Base-by-base conservation (phyloP, 441 rosid genomes). In the Manihot esculenta region DNA sequence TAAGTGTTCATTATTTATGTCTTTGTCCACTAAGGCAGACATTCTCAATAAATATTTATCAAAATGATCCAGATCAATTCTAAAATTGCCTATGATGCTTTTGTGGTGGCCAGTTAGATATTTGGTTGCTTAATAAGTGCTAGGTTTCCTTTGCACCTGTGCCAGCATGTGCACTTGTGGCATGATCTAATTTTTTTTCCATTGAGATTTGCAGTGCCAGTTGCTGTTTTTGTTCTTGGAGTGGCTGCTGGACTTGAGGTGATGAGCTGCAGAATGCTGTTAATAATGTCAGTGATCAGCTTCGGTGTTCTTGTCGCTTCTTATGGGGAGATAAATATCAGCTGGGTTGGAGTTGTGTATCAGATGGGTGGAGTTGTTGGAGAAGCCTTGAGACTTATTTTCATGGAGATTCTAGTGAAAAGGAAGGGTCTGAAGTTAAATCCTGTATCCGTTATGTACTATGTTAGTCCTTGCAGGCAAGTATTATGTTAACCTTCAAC, bases 291-390 rank as follows among this genome's bases (percentile, higher is more conserved):
- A 48, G 78, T 88, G 78, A 94, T 94, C 81, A 92, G 97, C 81
- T 81, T 90, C 24, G 99, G 99, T 44, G 99, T 94, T 79, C 84
- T 92, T 64, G 97, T 90, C 66, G 99, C 99, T 67, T 92, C 99
- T 64, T 90, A 89, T 73, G 99, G 97, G 42, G 97, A 94, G 76
- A 80, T 92, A 68, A 84, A 85, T 73, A 89, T 94, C 68, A 92
- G 70, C 84, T 92, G 94, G 97, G 79, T 90, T 47, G 99, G 99
- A 68, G 99, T 94, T 70, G 93, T 92, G 72, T 92, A 92, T 77
- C 99, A 94, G 82, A 92, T 92, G 99, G 99, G 99, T 72, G 99
- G 97, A 64, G 97, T 94, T 35, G 83, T 92, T 77, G 97, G 97
- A 69, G 99, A 92, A 85, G 94, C 99, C 78, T 78, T 92, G 48